Base-by-base conservation (phyloP, 352 stramenopile species). In the Phytopythium delawarense region DNA sequence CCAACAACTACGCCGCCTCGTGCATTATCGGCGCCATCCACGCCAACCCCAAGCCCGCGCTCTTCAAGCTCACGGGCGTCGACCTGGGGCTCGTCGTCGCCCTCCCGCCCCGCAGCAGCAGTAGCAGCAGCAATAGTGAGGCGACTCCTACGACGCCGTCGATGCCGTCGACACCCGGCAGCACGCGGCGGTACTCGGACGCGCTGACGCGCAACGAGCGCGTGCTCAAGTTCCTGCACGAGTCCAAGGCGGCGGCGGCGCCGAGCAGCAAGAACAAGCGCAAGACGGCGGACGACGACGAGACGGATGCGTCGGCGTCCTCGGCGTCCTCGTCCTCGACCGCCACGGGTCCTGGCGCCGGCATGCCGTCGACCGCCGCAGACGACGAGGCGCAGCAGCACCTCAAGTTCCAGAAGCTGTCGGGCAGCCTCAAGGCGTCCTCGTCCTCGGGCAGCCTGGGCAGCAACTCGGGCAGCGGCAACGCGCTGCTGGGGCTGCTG, bases 11-110 rank as follows among this genome's bases (percentile, higher is more conserved):
- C 61, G 84, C 84, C 0, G 84, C 83, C 11, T 87, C 74, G 20
- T 93, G 84, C 60, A 84, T 93, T 39, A 66, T 87, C n/a, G 75
- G 77, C 20, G 80, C 84, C 21, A 81, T 93, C 44, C 82, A 88
- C 59, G 74, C 75, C 37, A 93, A 93, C 61, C 62, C 64, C 30
- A 72, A 81, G 64, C 86, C 81, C 28, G 70, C 78, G 62, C 64
- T 93, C 40, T 79, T 87, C 60, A 93, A 93, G 69, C 70, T 93
- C n/a, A 88, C 84, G 16, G 84, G 84, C 35, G 81, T 92, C 18
- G 84, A 92, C 55, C 66, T 92, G 16, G 71, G 71, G 63, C 67
- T 88, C 18, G 70, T 87, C 15, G 66, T 84, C 37, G 51, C 63
- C 13, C 57, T 76, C 15, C 72, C 78, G 20, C 50, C 63, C 2